phyloP scores from a whole-genome alignment of 2,329 filamentous ascomycete genomes.

The Colletotrichum paranaense region DNA sequence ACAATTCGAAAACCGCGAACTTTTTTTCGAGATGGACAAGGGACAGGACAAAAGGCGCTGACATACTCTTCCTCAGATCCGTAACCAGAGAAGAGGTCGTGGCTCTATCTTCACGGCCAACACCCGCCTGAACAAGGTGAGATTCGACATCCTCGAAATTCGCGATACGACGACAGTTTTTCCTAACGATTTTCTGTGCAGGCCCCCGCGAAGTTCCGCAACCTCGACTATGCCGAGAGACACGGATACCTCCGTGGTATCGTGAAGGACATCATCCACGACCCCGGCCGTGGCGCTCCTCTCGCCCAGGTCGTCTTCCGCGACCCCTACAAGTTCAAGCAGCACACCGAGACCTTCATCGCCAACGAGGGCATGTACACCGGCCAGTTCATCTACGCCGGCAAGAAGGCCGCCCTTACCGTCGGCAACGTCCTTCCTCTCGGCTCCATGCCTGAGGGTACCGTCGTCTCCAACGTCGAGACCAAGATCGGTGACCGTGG shows the following conservation, averaged over 20 bases:
- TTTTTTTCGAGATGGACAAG: conserved; percentile 7
- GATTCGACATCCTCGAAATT: conserved; percentile 67
- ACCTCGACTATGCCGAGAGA: conserved; percentile 94
- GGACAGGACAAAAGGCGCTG: conserved; percentile 21
- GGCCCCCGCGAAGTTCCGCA: conserved; percentile 84
- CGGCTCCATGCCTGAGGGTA: conserved; percentile 96
- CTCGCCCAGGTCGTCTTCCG: conserved; percentile 98
- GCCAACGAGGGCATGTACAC: conserved; percentile 99
- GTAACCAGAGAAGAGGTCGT: conserved; percentile 73
- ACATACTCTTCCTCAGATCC: conserved; percentile 55
- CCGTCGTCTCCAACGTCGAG: conserved; percentile 98
- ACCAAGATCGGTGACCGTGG: conserved; percentile 99
- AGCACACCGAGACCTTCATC: conserved; percentile 98
- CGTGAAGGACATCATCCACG: conserved; percentile 99
- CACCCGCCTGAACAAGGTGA: conserved; percentile 92
- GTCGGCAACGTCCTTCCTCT: conserved; percentile 98
- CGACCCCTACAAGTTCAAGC: conserved; percentile 98
- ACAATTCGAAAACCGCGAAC: conserved; percentile 23
- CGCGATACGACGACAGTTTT: conserved; percentile 25
- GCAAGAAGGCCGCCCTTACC: conserved; percentile 97
- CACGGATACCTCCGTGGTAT: conserved; percentile 98
- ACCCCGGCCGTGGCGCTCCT: conserved; percentile 96
- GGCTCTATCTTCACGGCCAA: conserved; percentile 76
- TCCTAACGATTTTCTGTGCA: conserved; percentile 22
- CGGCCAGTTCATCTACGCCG: conserved; percentile 99